Conservation (phyloP, 2,329 filamentous ascomycete genomes). For the Calonectria ilicicola region DNA sequence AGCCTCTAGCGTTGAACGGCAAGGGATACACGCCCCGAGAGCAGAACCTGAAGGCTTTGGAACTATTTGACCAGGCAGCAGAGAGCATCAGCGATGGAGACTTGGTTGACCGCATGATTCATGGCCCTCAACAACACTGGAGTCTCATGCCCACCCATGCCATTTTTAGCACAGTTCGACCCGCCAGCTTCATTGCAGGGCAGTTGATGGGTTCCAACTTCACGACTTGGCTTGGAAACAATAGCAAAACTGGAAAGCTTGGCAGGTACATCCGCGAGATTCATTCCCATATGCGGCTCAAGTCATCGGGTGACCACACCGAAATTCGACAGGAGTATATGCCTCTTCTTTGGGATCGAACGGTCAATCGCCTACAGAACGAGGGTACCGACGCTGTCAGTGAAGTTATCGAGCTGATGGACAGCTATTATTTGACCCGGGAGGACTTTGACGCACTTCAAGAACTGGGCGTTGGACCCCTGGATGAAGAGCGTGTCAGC, state of each 20-base stretch:
- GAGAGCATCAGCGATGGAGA: constrained; percentile 98
- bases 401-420: constrained; percentile 94
- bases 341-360: constrained; percentile 85
- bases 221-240: constrained; percentile 93
- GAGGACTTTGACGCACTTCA: constrained; percentile 95
- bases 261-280: constrained; percentile 90
- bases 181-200: constrained; percentile 88
- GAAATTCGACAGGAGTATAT: constrained; percentile 96
- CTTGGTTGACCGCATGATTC: constrained; percentile 96
- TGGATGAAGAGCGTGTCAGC: constrained; percentile 79
- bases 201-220: constrained; percentile 82
- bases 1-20: constrained; percentile 73
- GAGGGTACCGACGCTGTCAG: constrained; percentile 87
- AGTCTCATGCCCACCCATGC: constrained; percentile 97
- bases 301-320: constrained; percentile 89
- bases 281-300: constrained; percentile 95
- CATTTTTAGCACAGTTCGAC: constrained; percentile 92
- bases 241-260: constrained; percentile 86
- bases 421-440: constrained; percentile 93
- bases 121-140: constrained; percentile 98
- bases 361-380: constrained; percentile 78
- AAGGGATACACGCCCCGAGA: constrained; percentile 72
- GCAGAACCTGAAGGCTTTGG: constrained; percentile 83
- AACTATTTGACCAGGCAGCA: constrained; percentile 87
- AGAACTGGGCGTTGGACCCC: constrained; percentile 89